Conservation (phyloP, 352 stramenopile genomes). For the Pythium brassicae region DNA sequence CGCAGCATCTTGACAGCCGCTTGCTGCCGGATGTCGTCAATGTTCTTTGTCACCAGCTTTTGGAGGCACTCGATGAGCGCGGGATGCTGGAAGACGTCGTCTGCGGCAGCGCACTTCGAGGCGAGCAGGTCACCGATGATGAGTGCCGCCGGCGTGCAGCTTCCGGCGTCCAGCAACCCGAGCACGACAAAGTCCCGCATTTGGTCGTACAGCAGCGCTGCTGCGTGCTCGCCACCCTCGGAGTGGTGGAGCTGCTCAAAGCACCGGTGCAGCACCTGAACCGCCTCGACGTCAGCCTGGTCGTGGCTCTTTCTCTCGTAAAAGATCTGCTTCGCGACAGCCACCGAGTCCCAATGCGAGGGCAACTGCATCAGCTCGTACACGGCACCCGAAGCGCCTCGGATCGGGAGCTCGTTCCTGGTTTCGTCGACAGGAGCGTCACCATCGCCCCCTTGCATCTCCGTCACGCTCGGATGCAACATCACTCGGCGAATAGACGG, state of each 20-base stretch:
- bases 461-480: conserved; percentile 10
- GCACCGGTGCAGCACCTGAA: conserved; percentile 52
- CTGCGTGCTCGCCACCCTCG: conserved; percentile 15
- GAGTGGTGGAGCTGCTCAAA: conserved; percentile 37
- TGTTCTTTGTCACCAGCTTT: conserved; percentile 39
- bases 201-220: conserved; percentile 48
- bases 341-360: conserved; percentile 52
- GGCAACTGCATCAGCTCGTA: conserved; percentile 48
- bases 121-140: conserved; percentile 25
- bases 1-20: conserved; percentile 49
- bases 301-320: conserved; percentile 48
- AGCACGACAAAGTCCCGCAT: conserved; percentile 45
- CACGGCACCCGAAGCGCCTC: conserved; percentile 41
- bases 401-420: conserved; percentile 38
- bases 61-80: conserved; percentile 32
- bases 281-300: conserved; percentile 26
- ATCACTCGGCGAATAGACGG: conserved; percentile 32
- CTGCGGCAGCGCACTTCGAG: conserved; percentile 1
- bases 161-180: conserved; percentile 32
- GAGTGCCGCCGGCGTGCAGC: conserved; percentile 29
- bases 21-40: conserved; percentile 62
- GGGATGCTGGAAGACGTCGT: conserved; percentile 32
- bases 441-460: conserved; percentile 5
- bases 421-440: background rate
- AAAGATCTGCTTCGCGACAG: conserved; percentile 72